Conservation (phyloP, 768 basidiomycete genomes). For the Suillus weaverae region DNA sequence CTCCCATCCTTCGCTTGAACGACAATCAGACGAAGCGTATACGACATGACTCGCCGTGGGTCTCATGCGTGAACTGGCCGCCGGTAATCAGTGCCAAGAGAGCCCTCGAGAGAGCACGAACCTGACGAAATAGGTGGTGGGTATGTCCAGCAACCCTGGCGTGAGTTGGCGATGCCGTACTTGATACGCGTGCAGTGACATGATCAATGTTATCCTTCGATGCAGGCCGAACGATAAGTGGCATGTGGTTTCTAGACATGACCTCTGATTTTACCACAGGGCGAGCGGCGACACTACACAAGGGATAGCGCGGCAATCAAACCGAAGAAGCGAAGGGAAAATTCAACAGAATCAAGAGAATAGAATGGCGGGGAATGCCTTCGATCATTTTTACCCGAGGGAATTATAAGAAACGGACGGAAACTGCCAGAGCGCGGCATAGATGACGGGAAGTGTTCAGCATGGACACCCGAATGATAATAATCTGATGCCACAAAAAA, state of each 20-base stretch:
- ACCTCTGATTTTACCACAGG: slow-evolving; percentile 58
- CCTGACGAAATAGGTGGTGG: slow-evolving; percentile 14
- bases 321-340: slow-evolving; percentile 13
- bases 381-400: slow-evolving; percentile 12
- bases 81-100: slow-evolving; percentile 6
- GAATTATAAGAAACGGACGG: slow-evolving; percentile 21
- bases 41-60: neutral
- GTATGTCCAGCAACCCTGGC: slow-evolving; percentile 12
- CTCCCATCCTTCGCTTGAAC: slow-evolving; percentile 9
- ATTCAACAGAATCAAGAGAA: slow-evolving; percentile 11
- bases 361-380: slow-evolving; percentile 19
- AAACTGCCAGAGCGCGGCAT: slow-evolving; percentile 14
- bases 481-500: neutral
- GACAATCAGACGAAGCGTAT: slow-evolving; percentile 3
- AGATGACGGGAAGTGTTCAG: neutral
- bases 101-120: slow-evolving; percentile 20
- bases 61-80: slow-evolving; percentile 2
- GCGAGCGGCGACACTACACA: slow-evolving; percentile 50
- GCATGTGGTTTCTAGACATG: slow-evolving; percentile 60
- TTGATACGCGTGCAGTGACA: slow-evolving; percentile 6
- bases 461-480: neutral
- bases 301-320: slow-evolving; percentile 8
- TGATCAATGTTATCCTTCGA: slow-evolving; percentile 13
- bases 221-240: slow-evolving; percentile 46
- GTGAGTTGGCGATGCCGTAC: slow-evolving; percentile 19